Evolutionary conservation across 2,329 filamentous ascomycete genomes (phyloP).

Genomic region (Aureobasidium leucospermi): DNA sequence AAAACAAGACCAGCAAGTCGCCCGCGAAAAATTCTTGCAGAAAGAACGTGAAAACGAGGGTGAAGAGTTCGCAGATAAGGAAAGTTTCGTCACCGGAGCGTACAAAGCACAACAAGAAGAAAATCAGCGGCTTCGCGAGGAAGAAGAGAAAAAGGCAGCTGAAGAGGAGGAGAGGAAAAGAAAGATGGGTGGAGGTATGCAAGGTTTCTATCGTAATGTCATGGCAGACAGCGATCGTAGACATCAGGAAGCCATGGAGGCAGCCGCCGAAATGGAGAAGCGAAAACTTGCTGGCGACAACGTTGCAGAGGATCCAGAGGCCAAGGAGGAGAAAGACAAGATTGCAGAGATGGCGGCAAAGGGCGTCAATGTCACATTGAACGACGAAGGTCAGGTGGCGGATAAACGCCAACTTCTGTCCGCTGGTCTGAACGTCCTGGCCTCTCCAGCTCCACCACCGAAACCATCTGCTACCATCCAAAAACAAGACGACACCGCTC

Average conservation of each 20-base stretch:
- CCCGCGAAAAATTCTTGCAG: conserved; percentile 72
- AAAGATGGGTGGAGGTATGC: conserved; percentile 58
- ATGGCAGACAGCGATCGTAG: conserved; percentile 62
- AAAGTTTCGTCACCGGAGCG: conserved; percentile 77
- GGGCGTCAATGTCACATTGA: conserved; percentile 59
- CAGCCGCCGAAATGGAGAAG: conserved; percentile 44
- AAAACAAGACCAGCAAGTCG: conserved; percentile 69
- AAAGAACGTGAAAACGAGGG: conserved; percentile 72
- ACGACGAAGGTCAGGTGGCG: conserved; percentile 76
- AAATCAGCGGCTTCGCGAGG: conserved; percentile 60
- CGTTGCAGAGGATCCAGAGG: conserved; percentile 23
- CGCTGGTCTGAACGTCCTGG: conserved; percentile 66
- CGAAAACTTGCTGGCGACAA: conserved; percentile 21
- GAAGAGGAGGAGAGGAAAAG: conserved; percentile 59
- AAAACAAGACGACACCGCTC: conserved; percentile 13
- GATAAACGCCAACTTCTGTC: conserved; percentile 75
- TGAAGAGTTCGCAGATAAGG: conserved; percentile 73
- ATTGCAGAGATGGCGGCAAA: conserved; percentile 60
- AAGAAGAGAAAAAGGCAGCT: conserved; percentile 61
- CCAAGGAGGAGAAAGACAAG: conserved; percentile 45
- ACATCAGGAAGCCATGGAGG: conserved; percentile 63
- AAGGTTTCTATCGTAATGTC: conserved; percentile 68
- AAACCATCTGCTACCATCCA: conserved; percentile 4
- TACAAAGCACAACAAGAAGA: conserved; percentile 79
- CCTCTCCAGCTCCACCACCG: not conserved